Evolutionary conservation across 2,329 filamentous ascomycete species (phyloP), one percentile per base, ranked within the genome.

Genomic region (Scedosporium aurantiacum): DNA sequence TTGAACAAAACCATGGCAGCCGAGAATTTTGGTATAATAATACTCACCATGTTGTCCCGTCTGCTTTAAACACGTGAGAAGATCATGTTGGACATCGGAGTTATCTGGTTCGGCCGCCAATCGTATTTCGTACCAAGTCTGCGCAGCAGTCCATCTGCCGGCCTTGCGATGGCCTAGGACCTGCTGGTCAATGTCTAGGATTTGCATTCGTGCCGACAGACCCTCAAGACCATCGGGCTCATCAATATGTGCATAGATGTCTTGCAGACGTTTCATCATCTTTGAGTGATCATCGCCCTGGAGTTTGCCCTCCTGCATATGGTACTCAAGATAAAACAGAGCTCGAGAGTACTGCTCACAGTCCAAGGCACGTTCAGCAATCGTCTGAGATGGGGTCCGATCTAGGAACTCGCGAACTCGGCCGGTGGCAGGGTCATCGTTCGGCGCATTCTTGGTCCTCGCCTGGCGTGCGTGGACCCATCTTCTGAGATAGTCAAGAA

Each of bases 151-250:
- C 92, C 94, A 99, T 64, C 92, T 82, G 3, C 94, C 94, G 21
- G 92, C 90, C 72, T 96, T 97, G 62, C 89, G 85, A 74, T 99
- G 91, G 67, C 95, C 91, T 61, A 97, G 79, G 37, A 97, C 88
- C 70, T 97, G 92, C 70, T 97, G 93, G 63, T 96, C 89, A 58
- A 97, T 87, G 66, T 95, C 90, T n/a, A 97, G 78, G 10, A 91
- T 85, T 63, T 89, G 88, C 2, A 97, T 78, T 70, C 94, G 89
- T 21, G 91, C 86, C 1, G 93, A 96, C 63, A 99, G 93, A 2
- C 94, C 94, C 70, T 97, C 92, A 40, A 99, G 86, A 1, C 93
- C 92, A 72, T 99, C 94, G 0, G 94, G 95, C 68, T 99, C 94
- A 69, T 99, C 94, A 63, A 99, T 97, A 67, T 97, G 89, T 1